Evolutionary conservation across 306 rosid genomes (phyloP), one percentile per base, ranked within the genome.

Genomic region (Vachellia collinsii): DNA sequence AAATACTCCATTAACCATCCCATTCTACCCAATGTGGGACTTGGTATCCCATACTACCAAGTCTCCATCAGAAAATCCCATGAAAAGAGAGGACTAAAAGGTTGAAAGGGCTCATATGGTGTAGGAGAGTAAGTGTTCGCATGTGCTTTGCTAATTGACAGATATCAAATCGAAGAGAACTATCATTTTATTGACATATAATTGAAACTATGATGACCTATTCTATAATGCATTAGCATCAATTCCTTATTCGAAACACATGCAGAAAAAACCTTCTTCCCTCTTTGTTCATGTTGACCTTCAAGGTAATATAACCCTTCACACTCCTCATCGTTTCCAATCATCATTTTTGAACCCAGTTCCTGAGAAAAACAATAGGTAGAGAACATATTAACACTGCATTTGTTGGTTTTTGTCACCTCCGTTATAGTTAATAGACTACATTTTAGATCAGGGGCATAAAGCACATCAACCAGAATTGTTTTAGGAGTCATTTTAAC

Each of bases 1-100:
- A 29, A 29, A 29, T 29, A 29, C 34, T 2, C 34, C 34, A 29
- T 29, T 29, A 2, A 29, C 1, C 2, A 29, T 29, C 34, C 34
- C 34, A 29, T 29, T 29, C 34, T 29, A 29, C 34, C 2, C 34
- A 29, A 29, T 29, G 34, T 29, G 34, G 34, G 34, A 29, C 34
- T 29, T 29, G 34, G 2, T 29, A 29, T 29, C 34, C 34, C 34
- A 29, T 29, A 2, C 34, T 29, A 29, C 34, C 34, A 29, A 29
- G 34, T 29, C 34, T 29, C 34, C 34, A 29, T 29, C 34, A 29
- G 34, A 29, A 29, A 29, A 29, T 29, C 34, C 29, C 56, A 41
- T 73, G 77, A 67, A 58, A n/a, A 76, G 61, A 58, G 58, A 51
- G 58, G 17, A 51, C 34, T 29, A 51, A 16, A 51, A 51, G 58